These are phyloP conservation scores for Lecanosticta acicola DNA, from an alignment of 2,329 filamentous ascomycete genomes.

Conservation along the genomic window DNA sequence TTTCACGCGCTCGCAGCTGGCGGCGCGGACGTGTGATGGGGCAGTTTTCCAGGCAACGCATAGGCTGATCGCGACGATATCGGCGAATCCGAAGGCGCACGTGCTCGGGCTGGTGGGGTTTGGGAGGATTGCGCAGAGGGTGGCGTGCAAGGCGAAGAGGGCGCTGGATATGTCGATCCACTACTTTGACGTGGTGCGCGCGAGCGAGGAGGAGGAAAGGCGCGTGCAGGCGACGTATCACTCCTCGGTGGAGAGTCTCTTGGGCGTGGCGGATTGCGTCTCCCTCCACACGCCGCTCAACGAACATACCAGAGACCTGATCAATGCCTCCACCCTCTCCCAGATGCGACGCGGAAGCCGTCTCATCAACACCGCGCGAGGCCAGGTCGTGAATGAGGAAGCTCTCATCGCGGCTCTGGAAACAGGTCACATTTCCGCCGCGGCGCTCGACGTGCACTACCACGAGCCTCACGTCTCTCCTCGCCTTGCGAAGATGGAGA, in stretches of 20 bases:
- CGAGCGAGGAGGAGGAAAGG: slow-evolving; percentile 41
- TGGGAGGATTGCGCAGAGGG: slow-evolving; percentile 47
- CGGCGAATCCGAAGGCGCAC: slow-evolving; percentile 53
- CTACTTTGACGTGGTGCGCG: slow-evolving; percentile 48
- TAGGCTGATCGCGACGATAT: slow-evolving; percentile 51
- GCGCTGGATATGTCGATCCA: slow-evolving; percentile 62
- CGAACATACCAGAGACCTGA: slow-evolving; percentile 37
- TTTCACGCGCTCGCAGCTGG: slow-evolving; percentile 57
- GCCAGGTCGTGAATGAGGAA: slow-evolving; percentile 45
- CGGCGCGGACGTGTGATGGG: slow-evolving; percentile 45
- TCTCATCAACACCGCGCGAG: slow-evolving; percentile 50
- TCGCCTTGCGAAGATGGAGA: slow-evolving; percentile 34
- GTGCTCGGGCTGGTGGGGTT: slow-evolving; percentile 63
- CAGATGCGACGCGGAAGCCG: slow-evolving; percentile 46
- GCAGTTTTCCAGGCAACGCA: slow-evolving; percentile 54
- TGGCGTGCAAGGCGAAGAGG: slow-evolving; percentile 53
- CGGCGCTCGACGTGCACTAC: slow-evolving; percentile 47
- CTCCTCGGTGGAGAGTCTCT: slow-evolving; percentile 39
- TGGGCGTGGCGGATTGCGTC: slow-evolving; percentile 39
- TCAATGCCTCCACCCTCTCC: slow-evolving; percentile 38
- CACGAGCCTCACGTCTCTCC: slow-evolving; percentile 46
- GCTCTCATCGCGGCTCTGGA: slow-evolving; percentile 47
- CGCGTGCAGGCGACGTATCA: slow-evolving; percentile 51
- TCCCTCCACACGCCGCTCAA: slow-evolving; percentile 48
- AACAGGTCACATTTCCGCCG: slow-evolving; percentile 42